Evolutionary conservation across 208 protist genomes (phyloP).

Genomic region (Leptomonas seymouri): DNA sequence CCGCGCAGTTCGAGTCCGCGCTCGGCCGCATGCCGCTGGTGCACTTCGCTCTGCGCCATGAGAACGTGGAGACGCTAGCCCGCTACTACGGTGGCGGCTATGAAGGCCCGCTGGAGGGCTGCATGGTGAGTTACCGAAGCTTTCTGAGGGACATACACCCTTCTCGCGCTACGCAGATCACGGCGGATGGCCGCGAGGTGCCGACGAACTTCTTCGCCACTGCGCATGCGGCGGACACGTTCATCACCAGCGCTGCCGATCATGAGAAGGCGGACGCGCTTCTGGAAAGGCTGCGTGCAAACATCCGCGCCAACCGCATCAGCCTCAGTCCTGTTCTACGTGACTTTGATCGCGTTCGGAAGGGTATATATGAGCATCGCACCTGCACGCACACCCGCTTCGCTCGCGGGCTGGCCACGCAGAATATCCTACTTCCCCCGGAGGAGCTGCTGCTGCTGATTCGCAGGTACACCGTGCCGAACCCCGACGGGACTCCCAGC

Average conservation of each 20-base stretch:
- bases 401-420: constrained; percentile 72
- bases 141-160: constrained; percentile 77
- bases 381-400: constrained; percentile 86
- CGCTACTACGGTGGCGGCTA: constrained; percentile 54
- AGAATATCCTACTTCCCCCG: constrained; percentile 80
- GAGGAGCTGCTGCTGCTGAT: constrained; percentile 81
- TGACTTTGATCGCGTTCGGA: constrained; percentile 88
- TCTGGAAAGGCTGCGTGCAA: constrained; percentile 55
- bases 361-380: constrained; percentile 85
- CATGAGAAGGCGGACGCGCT: constrained; percentile 41
- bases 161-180: constrained; percentile 21
- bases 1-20: constrained; percentile 78
- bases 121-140: constrained; percentile 71
- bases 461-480: constrained; percentile 75
- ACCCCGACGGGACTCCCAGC: constrained; percentile 58
- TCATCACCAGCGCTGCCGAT: constrained; percentile 31
- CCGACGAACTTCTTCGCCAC: constrained; percentile 62
- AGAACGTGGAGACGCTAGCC: constrained; percentile 66
- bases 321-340: constrained; percentile 81
- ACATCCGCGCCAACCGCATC: constrained; percentile 78
- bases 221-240: constrained; percentile 59
- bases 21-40: constrained; percentile 82
- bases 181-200: constrained; percentile 16
- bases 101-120: background rate
- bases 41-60: constrained; percentile 67